Conservation (phyloP, 2,329 filamentous ascomycete genomes). For the Mycosphaerelloides madeirae region DNA sequence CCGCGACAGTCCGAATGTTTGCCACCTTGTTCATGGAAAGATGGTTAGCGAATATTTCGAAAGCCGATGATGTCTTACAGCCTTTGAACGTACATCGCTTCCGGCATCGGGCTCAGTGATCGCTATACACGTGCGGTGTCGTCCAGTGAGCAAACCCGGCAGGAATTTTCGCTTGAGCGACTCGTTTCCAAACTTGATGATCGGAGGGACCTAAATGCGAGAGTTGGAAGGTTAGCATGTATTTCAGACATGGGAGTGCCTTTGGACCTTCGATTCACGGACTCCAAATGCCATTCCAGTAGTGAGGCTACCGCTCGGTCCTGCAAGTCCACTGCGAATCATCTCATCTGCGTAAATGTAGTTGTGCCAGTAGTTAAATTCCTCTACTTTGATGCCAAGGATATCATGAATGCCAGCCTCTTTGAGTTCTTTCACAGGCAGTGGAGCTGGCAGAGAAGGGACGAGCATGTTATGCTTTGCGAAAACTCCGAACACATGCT, state of each 20-base stretch:
- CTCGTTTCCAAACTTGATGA: constrained; percentile 62
- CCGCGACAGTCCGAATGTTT: constrained; percentile 65
- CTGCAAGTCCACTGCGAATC: constrained; percentile 59
- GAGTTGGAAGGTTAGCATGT: too few species aligned
- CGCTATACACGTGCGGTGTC: constrained; percentile 67
- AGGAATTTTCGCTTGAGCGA: constrained; percentile 62
- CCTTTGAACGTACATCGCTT: too few species aligned
- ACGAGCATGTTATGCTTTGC: constrained; percentile 63
- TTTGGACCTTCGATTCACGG: too few species aligned
- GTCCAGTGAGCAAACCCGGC: constrained; percentile 62
- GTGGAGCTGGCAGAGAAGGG: constrained; percentile 63
- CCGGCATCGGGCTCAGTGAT: constrained; percentile 75
- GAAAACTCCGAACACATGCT: constrained; percentile 61
- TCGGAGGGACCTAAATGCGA: too few species aligned
- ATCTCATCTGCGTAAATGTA: constrained; percentile 70
- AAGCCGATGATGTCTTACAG: too few species aligned
- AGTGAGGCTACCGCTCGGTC: constrained; percentile 61
- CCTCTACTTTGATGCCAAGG: constrained; percentile 63
- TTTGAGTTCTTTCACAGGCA: constrained; percentile 65
- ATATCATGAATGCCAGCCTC: constrained; percentile 62
- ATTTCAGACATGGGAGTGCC: too few species aligned
- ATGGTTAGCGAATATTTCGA: too few species aligned
- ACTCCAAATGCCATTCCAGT: constrained; percentile 69
- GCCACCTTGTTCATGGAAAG: too few species aligned
- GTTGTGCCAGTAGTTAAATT: constrained; percentile 68